A percentile compares a stretch with the other conserved stretches of the same genome.
phyloP scores from a whole-genome alignment of 2,329 filamentous ascomycete genomes.

The Fusarium piperis region DNA sequence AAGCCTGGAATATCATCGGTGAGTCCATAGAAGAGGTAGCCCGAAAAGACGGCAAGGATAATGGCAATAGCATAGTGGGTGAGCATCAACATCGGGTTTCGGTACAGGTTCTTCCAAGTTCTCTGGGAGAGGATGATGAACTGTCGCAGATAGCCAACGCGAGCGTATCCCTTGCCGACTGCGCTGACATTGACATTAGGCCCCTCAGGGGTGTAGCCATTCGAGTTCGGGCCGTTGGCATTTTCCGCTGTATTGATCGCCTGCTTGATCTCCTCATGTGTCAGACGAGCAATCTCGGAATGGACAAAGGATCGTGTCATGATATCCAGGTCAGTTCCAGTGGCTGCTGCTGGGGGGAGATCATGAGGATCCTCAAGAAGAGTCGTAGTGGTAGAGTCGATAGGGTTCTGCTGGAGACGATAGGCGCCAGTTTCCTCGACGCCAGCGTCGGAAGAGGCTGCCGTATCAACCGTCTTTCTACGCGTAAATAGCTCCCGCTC shows the following conservation, averaged over 20 bases:
- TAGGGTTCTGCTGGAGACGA: constrained; percentile 59
- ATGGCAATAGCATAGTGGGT: constrained; percentile 99
- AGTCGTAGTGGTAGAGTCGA: constrained; percentile 61
- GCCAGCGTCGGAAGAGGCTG: constrained; percentile 67
- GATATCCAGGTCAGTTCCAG: constrained; percentile 81
- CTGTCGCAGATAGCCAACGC: constrained; percentile 81
- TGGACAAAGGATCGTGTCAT: constrained; percentile 79
- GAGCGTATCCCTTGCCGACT: constrained; percentile 82
- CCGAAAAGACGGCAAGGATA: constrained; percentile 89
- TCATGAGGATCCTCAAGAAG: constrained; percentile 76
- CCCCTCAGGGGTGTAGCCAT: constrained; percentile 58
- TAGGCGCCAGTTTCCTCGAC: constrained; percentile 61
- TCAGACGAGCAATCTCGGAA: constrained; percentile 79
- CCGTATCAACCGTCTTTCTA: constrained; percentile 71
- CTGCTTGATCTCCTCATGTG: constrained; percentile 80
- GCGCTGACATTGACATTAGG: constrained; percentile 64
- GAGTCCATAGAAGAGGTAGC: constrained; percentile 94
- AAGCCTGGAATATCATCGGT: constrained; percentile 97
- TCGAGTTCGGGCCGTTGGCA: constrained; percentile 72
- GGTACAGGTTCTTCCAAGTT: constrained; percentile 97
- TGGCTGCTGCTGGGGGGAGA: constrained; percentile 66
- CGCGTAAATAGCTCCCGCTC: constrained; percentile 91
- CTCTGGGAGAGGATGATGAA: constrained; percentile 89
- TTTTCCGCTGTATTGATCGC: constrained; percentile 71
- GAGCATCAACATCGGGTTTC: constrained; percentile 97